Evolutionary conservation across 257 asterid species (phyloP).

Genomic region (Anisodus acutangulus): DNA sequence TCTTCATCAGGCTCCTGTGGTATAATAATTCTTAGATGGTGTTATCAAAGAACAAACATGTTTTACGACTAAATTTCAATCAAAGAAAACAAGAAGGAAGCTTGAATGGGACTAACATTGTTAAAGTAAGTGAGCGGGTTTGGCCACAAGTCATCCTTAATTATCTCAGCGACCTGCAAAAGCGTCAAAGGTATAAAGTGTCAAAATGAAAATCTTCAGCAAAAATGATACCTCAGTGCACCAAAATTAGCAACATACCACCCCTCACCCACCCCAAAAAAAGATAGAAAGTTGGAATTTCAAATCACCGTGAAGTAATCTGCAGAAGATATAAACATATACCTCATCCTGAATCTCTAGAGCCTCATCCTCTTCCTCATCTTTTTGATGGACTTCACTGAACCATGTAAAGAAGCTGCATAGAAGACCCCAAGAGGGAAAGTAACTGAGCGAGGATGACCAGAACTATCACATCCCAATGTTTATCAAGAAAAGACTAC

Average conservation of each 20-base stretch:
- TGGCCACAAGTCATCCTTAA: slow-evolving; percentile 73
- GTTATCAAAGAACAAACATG: background rate
- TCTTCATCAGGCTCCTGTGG: slow-evolving; percentile 52
- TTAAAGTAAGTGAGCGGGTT: slow-evolving; percentile 63
- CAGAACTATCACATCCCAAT: background rate
- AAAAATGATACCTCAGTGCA: background rate
- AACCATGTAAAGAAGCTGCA: slow-evolving; percentile 95
- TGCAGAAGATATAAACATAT: slow-evolving; percentile 24
- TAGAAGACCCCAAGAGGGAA: background rate
- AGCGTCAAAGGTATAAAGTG: background rate
- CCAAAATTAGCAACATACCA: background rate
- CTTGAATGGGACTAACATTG: slow-evolving; percentile 40
- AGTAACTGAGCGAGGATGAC: background rate
- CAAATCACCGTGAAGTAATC: background rate
- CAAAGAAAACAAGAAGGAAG: background rate
- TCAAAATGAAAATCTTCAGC: background rate
- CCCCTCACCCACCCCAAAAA: background rate
- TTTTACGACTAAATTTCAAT: background rate
- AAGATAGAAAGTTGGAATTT: background rate
- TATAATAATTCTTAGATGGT: background rate
- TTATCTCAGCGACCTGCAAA: slow-evolving; percentile 60
- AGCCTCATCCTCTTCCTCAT: slow-evolving; percentile 64
- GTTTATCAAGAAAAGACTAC: background rate
- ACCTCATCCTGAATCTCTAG: slow-evolving; percentile 77
- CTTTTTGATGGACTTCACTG: slow-evolving; percentile 57